phyloP scores from a whole-genome alignment of 345 rosid genomes.

The Melaleuca alternifolia region DNA sequence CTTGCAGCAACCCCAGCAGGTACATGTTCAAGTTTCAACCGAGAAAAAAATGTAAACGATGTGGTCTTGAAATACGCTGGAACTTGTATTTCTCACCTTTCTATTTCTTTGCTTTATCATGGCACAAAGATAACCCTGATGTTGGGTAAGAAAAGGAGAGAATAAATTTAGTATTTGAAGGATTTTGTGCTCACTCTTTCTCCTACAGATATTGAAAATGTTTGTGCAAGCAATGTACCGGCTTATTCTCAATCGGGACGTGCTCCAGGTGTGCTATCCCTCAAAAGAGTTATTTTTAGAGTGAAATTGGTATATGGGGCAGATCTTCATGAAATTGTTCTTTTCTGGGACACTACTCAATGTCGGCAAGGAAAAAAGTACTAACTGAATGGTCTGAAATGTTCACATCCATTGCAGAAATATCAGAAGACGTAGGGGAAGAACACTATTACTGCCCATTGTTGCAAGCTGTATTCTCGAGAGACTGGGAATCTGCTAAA shows the following conservation, averaged over 20 bases:
- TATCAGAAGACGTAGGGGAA: not conserved
- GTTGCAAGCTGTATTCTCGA: not conserved
- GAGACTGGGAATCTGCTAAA: not conserved
- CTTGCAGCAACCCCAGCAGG: not conserved
- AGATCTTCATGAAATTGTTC: not conserved
- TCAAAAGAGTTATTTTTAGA: not conserved
- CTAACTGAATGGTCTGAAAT: not conserved
- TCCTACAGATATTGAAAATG: not conserved
- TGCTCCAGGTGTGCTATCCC: not conserved
- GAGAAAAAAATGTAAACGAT: too few relatives aligned
- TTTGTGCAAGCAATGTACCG: accelerated
- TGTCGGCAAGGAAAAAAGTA: not conserved
- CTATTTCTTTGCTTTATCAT: too few relatives aligned
- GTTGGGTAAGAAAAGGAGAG: too few relatives aligned
- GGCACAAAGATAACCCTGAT: too few relatives aligned
- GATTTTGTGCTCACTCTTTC: not conserved
- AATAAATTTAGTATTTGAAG: too few relatives aligned
- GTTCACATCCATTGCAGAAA: not conserved
- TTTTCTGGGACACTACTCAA: not conserved
- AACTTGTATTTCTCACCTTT: too few relatives aligned
- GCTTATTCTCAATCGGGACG: not conserved
- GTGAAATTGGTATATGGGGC: accelerated
- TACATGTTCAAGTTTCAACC: not conserved
- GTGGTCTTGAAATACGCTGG: not conserved
- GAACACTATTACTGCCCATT: not conserved